Percentiles rank a stretch among this genome's conserved stretches.
Evolutionary conservation across 345 rosid species (phyloP).

Genomic region (Salix purpurea): DNA sequence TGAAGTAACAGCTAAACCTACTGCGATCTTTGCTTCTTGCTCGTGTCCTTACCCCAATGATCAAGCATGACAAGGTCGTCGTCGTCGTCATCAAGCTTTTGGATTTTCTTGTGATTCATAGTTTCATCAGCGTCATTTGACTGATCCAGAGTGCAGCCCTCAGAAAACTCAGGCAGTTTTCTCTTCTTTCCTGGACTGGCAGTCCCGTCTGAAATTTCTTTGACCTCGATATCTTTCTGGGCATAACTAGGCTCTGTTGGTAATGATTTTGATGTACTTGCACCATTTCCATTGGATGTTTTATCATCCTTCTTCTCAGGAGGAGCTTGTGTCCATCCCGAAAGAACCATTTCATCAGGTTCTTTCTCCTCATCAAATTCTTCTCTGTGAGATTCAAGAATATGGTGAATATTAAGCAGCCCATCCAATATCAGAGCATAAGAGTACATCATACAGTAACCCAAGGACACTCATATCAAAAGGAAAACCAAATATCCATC

Average conservation of each 20-base stretch:
- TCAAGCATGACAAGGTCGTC: conserved; percentile 47
- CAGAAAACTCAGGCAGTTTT: conserved; percentile 31
- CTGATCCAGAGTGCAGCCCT: conserved; percentile 12
- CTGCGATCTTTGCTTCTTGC: conserved; percentile 51
- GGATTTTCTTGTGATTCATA: conserved; percentile 34
- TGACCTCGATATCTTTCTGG: conserved; percentile 20
- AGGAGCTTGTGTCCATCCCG: conserved; percentile 75
- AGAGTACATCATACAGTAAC: background rate
- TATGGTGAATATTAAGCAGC: background rate
- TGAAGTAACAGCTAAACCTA: conserved; percentile 15
- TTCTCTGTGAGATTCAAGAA: conserved; percentile 44
- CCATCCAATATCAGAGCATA: conserved; percentile 1
- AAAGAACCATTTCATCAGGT: conserved; percentile 92
- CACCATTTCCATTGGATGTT: conserved; percentile 45
- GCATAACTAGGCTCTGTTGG: conserved; percentile 19
- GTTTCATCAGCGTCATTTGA: conserved; percentile 22
- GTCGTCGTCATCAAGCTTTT: conserved; percentile 52
- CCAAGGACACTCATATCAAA: background rate
- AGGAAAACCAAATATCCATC: background rate
- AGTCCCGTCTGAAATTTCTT: conserved; percentile 33
- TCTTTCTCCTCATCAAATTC: conserved; percentile 93
- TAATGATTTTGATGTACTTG: conserved; percentile 45
- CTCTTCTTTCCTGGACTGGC: conserved; percentile 55
- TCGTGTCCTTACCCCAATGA: conserved; percentile 22
- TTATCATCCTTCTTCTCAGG: conserved; percentile 33